phyloP scores from a whole-genome alignment of 352 stramenopile genomes.

The Phytopythium sindhum region DNA sequence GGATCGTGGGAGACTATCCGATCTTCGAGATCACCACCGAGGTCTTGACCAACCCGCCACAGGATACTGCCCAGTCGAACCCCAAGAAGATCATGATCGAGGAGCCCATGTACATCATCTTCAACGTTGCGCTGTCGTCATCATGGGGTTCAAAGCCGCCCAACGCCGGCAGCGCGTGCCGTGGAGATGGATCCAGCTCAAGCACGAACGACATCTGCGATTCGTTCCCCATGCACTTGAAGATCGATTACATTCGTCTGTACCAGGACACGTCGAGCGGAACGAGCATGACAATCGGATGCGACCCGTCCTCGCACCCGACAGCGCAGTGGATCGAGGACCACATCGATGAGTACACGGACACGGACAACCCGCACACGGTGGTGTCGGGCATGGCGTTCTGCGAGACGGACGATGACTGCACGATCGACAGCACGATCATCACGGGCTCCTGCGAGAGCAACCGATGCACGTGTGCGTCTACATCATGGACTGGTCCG shows the following conservation, averaged over 20 bases:
- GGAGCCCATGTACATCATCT: conserved; percentile 90
- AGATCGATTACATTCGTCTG: conserved; percentile 58
- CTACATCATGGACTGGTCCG: conserved; percentile 37
- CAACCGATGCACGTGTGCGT: conserved; percentile 27
- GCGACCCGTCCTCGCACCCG: conserved; percentile 45
- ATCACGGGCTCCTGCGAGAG: conserved; percentile 30
- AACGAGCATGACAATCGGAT: conserved; percentile 42
- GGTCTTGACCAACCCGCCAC: conserved; percentile 45
- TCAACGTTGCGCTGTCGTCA: conserved; percentile 89
- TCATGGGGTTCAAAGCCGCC: conserved; percentile 66
- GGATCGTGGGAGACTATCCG: conserved; percentile 75
- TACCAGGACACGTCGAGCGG: conserved; percentile 28
- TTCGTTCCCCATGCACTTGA: conserved; percentile 58
- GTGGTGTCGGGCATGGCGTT: conserved; percentile 42
- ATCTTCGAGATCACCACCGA: conserved; percentile 82
- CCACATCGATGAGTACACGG: conserved; percentile 49
- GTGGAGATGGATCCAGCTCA: conserved; percentile 21
- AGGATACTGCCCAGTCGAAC: conserved; percentile 43
- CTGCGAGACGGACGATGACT: conserved; percentile 46
- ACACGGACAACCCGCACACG: conserved; percentile 38
- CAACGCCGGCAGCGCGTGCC: conserved; percentile 32
- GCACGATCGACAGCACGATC: conserved; percentile 30
- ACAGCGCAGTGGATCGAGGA: conserved; percentile 61
- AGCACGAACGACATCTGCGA: conserved; percentile 48
- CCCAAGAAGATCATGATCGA: conserved; percentile 85